Base-by-base conservation (phyloP, 352 stramenopile species). In the Globisporangium polare region DNA sequence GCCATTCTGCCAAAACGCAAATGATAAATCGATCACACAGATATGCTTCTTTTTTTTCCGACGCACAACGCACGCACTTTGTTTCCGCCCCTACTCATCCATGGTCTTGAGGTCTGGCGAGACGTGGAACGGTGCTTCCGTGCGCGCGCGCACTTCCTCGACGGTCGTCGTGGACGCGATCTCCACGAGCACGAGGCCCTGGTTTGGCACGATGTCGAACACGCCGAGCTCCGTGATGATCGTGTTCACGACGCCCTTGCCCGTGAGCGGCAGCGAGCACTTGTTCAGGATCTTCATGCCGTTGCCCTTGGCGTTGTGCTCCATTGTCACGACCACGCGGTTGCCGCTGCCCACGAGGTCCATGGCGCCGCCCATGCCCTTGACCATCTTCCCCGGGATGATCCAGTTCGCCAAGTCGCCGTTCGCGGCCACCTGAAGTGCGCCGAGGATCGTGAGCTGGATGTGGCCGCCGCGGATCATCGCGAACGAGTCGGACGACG, bases 291-390 rank as follows among this genome's bases (percentile, higher is more conserved):
- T 98, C 76, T 99, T 99, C 58, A 88, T 93, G 37, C 77, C 85
- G 7, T 94, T 95, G 63, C 90, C 83, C 77, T 98, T 99, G 26
- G 92, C 89, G 39, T 92, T 97, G 73, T 99, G 96, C 60, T 99
- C 94, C 96, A 99, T 99, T 7, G 96, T 98, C 12, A 99, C 94
- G 37, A 99, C 91, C 4, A 99, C 95, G 54, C 89, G 82, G 58
- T 96, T 97, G 29, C 88, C 91, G 26, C 82, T 92, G 24, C 88
- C 92, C 10, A 99, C 95, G 26, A 99, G 78, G 73, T 99, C 96
- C 96, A 99, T 99, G 10, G 96, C 96, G 57, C 96, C 96, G 24
- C 96, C 96, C 96, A 99, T 99, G 63, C 95, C 96, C 73, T 99
- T 99, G 24, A 98, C 78, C 75, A 98, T 95, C 74, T 98, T 98